Evolutionary conservation across 1,284 basidiomycete genomes (phyloP).

Genomic region (Amylostereum areolatum): DNA sequence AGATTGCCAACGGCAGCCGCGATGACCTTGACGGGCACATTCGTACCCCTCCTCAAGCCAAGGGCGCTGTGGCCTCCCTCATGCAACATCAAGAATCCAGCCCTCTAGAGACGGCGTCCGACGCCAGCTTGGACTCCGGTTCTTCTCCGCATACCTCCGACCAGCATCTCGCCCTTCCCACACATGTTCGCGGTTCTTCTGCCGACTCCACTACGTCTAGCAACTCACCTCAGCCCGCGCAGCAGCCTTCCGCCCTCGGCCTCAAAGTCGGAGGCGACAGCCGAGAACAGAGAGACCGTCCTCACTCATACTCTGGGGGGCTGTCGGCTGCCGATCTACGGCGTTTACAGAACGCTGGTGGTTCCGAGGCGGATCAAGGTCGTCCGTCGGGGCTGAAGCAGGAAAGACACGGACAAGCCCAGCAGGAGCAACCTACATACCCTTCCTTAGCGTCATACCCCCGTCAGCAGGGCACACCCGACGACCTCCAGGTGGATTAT

Average conservation of each 20-base stretch:
- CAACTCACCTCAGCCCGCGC: slow-evolving; percentile 4
- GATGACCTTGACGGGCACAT: slow-evolving; percentile 47
- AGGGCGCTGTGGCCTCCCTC: slow-evolving; percentile 40
- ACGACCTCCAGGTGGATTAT: slow-evolving; percentile 57
- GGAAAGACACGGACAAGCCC: slow-evolving; percentile 24
- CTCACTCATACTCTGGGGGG: slow-evolving; percentile 74
- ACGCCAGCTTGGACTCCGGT: slow-evolving; percentile 57
- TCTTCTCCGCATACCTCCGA: slow-evolving; percentile 59
- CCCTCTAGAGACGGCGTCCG: slow-evolving; percentile 65
- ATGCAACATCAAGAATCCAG: slow-evolving; percentile 58
- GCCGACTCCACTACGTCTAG: slow-evolving; percentile 61
- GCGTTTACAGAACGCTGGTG: slow-evolving; percentile 63
- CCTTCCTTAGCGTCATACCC: slow-evolving; percentile 50
- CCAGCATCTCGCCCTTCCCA: slow-evolving; percentile 47
- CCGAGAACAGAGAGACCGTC: slow-evolving; percentile 63
- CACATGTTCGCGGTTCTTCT: slow-evolving; percentile 73
- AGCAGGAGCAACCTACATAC: slow-evolving; percentile 58
- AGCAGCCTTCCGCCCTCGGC: slow-evolving; percentile 43
- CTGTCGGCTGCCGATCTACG: slow-evolving; percentile 65
- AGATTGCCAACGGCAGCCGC: slow-evolving; percentile 42
- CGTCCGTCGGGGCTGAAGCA: slow-evolving; percentile 19
- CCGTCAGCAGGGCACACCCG: slow-evolving; percentile 40
- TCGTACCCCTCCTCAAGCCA: slow-evolving; percentile 60
- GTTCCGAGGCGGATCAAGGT: slow-evolving; percentile 25
- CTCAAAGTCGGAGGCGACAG: slow-evolving; percentile 41